Conservation (phyloP, 805 yeast species). For the Ogataea haglerorum region DNA sequence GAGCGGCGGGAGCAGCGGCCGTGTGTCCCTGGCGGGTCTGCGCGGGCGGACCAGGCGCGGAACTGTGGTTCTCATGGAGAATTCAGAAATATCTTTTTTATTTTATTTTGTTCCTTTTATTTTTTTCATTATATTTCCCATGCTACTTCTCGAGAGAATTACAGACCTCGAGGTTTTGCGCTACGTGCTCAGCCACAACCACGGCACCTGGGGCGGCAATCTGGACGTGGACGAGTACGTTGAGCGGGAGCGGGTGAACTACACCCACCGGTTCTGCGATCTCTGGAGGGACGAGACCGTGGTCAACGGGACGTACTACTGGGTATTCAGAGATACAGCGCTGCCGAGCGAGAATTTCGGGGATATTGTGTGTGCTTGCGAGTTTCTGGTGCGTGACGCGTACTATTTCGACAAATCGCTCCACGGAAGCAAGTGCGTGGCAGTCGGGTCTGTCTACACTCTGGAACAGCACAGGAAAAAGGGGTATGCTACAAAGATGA, state of each 20-base stretch:
- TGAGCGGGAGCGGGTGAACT: conserved; percentile 22
- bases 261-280: conserved; percentile 20
- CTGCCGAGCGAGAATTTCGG: conserved; percentile 10
- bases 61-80: conserved; percentile 23
- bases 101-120: not conserved
- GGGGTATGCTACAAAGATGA: conserved; percentile 54
- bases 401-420: conserved; percentile 12
- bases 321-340: conserved; percentile 23
- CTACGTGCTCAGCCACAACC: conserved; percentile 24
- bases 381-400: conserved; percentile 26
- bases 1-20: conserved; percentile 76
- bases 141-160: conserved; percentile 20
- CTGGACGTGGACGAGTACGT: conserved; percentile 23
- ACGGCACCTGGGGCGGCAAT: conserved; percentile 26
- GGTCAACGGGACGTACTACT: conserved; percentile 26
- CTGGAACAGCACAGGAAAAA: conserved; percentile 44
- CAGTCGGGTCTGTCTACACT: conserved; percentile 61
- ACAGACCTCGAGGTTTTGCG: conserved; percentile 15
- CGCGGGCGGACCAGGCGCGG: conserved; percentile 34
- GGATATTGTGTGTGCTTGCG: conserved; percentile 31
- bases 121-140: not conserved
- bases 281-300: conserved; percentile 14
- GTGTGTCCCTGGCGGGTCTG: conserved; percentile 24
- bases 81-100: not conserved
- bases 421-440: conserved; percentile 26